Evolutionary conservation across 306 rosid species (phyloP).

Genomic region (Lupinus albus): DNA sequence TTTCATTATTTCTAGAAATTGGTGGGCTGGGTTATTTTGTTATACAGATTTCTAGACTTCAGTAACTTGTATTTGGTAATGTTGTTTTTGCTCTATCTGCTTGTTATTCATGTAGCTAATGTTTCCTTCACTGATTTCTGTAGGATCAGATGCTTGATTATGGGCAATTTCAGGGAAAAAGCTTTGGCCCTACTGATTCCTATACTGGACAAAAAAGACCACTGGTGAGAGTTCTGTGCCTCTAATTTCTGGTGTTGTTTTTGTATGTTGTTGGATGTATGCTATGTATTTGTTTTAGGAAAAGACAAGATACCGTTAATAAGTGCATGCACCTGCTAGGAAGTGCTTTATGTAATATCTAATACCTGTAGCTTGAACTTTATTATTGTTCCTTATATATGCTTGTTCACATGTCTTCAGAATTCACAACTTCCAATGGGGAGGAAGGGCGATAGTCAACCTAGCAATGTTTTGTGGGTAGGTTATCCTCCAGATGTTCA

Average conservation of each 20-base stretch:
- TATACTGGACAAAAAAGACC: constrained; percentile 72
- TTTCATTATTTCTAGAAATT: neutral
- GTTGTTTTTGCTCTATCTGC: constrained; percentile 3
- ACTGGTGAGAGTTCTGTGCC: constrained; percentile 57
- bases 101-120: constrained; percentile 39
- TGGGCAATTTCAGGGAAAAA: constrained; percentile 70
- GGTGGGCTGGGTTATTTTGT: constrained; percentile 14
- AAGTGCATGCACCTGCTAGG: constrained; percentile 10
- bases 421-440: constrained; percentile 60
- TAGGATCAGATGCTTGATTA: constrained; percentile 82
- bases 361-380: constrained; percentile 6
- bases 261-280: constrained; percentile 17
- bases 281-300: constrained; percentile 22
- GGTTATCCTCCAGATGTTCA: constrained; percentile 92
- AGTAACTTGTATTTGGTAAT: neutral
- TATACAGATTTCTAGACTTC: neutral
- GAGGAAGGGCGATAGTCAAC: constrained; percentile 71
- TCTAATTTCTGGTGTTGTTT: constrained; percentile 29
- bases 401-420: constrained; percentile 50
- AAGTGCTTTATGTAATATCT: constrained; percentile 13
- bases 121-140: constrained; percentile 36
- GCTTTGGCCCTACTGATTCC: constrained; percentile 58
- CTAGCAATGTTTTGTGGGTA: constrained; percentile 81
- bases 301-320: neutral
- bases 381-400: constrained; percentile 28